A percentile compares a stretch with the other conserved stretches of the same genome.
Evolutionary conservation across 2,329 filamentous ascomycete species (phyloP).

Genomic region (Penicillium sp.): DNA sequence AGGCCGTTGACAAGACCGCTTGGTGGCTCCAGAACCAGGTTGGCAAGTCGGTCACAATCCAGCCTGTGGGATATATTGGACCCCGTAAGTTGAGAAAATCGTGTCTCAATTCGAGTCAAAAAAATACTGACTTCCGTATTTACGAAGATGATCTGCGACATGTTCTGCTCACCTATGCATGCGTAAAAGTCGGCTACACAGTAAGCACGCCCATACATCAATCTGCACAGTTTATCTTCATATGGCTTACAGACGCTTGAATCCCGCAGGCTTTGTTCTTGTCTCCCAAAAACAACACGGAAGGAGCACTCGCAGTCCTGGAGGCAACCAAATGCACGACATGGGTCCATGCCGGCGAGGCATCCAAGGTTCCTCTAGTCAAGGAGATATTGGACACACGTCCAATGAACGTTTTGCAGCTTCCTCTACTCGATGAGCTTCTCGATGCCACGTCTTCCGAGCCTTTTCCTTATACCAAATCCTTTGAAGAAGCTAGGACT

Average conservation of each 20-base stretch:
- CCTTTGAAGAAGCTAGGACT: constrained; percentile 31
- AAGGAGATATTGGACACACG: not conserved
- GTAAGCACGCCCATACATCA: constrained; percentile 1
- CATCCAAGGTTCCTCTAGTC: not conserved
- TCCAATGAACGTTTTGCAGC: not conserved
- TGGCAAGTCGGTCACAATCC: not conserved
- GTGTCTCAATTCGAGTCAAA: no score
- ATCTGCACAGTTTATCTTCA: no score
- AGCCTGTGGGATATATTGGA: constrained; percentile 10
- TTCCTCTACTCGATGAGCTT: constrained; percentile 7
- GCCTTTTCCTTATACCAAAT: constrained; percentile 20
- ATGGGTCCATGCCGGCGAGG: constrained; percentile 1
- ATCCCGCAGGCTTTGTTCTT: constrained; percentile 4
- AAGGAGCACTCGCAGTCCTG: not conserved
- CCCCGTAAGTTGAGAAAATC: constrained; percentile 1
- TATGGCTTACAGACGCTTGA: no score
- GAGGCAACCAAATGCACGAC: constrained; percentile 3
- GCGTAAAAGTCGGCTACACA: constrained; percentile 5
- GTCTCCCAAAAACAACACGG: constrained; percentile 6
- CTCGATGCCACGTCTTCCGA: not conserved
- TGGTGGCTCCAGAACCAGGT: constrained; percentile 7
- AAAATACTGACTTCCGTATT: no score
- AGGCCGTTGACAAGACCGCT: constrained; percentile 6
- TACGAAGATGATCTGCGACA: constrained; percentile 3
- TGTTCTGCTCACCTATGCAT: constrained; percentile 6